Evolutionary conservation across 805 yeast species (phyloP).

Genomic region (Sugiyamaella marilandica): DNA sequence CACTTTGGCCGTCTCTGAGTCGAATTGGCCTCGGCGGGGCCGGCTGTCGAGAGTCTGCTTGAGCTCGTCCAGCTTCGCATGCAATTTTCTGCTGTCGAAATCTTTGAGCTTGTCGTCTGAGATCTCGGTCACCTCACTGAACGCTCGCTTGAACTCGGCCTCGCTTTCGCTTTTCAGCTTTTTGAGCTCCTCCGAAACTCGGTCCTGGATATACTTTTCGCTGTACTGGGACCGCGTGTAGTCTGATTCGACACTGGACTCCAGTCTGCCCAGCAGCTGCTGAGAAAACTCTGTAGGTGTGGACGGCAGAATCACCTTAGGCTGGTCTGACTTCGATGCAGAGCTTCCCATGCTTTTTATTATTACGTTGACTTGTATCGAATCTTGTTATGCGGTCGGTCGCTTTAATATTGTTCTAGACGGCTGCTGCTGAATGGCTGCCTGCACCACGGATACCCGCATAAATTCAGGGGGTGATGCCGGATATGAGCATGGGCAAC

Average conservation of each 20-base stretch:
- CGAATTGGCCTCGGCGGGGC: constrained; percentile 29
- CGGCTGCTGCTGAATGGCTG: too few species aligned
- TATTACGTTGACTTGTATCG: too few species aligned
- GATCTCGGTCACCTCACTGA: constrained; percentile 12
- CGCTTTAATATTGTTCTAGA: too few species aligned
- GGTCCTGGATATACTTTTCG: constrained; percentile 33
- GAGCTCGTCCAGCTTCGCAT: constrained; percentile 27
- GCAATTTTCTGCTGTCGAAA: constrained; percentile 21
- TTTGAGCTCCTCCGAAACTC: constrained; percentile 31
- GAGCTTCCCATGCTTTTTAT: constrained; percentile 9
- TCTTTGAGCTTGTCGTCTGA: constrained; percentile 20
- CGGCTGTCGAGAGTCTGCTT: constrained; percentile 29
- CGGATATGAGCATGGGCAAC: neutral
- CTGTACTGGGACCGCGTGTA: constrained; percentile 33
- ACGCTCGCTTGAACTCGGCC: constrained; percentile 23
- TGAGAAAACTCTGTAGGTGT: constrained; percentile 32
- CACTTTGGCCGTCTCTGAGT: constrained; percentile 25
- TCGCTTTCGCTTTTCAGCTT: constrained; percentile 30
- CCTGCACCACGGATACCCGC: neutral
- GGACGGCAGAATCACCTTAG: constrained; percentile 30
- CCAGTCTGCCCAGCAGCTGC: constrained; percentile 30
- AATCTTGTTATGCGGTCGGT: too few species aligned
- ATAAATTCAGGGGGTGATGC: neutral
- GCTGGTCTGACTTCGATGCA: constrained; percentile 13
- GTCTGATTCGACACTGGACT: constrained; percentile 33